These are phyloP conservation scores for Echria macrotheca DNA, from an alignment of 495 filamentous ascomycete genomes.

Conservation along the genomic window DNA sequence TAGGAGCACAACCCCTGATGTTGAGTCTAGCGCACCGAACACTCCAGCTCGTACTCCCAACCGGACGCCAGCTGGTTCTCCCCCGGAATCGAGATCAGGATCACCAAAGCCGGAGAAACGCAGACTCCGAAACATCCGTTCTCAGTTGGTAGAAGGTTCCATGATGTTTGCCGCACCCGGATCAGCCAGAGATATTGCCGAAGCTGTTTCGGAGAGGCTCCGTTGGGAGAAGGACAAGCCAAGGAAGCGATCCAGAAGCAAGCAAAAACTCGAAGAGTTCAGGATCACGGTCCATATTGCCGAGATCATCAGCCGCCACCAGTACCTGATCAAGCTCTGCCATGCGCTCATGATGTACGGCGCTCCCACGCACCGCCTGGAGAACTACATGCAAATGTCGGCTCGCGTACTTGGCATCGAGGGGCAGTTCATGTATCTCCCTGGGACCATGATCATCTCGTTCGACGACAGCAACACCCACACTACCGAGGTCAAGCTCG, in stretches of 20 bases:
- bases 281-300: constrained; percentile 85
- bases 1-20: constrained; percentile 1
- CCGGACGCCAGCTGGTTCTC: constrained; percentile 27
- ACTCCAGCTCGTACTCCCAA: constrained; percentile 22
- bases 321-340: constrained; percentile 80
- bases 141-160: constrained; percentile 51
- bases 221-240: constrained; percentile 26
- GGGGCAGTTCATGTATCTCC: constrained; percentile 86
- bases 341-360: constrained; percentile 81
- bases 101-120: constrained; percentile 44
- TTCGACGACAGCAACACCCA: constrained; percentile 88
- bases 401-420: constrained; percentile 85
- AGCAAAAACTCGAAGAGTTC: constrained; percentile 56
- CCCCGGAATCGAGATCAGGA: constrained; percentile 43
- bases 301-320: constrained; percentile 74
- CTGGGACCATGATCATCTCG: constrained; percentile 91
- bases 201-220: constrained; percentile 32
- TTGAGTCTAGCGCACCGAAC: constrained; percentile 24
- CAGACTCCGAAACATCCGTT: constrained; percentile 46
- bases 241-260: constrained; percentile 37
- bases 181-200: constrained; percentile 23
- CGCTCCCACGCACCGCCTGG: constrained; percentile 70
- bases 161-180: constrained; percentile 34
- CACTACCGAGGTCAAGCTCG: constrained; percentile 88
- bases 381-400: constrained; percentile 85